Percentiles rank a stretch among this genome's conserved stretches.
Conservation (phyloP, 1,284 basidiomycete species). For the Leccinum discolor region DNA sequence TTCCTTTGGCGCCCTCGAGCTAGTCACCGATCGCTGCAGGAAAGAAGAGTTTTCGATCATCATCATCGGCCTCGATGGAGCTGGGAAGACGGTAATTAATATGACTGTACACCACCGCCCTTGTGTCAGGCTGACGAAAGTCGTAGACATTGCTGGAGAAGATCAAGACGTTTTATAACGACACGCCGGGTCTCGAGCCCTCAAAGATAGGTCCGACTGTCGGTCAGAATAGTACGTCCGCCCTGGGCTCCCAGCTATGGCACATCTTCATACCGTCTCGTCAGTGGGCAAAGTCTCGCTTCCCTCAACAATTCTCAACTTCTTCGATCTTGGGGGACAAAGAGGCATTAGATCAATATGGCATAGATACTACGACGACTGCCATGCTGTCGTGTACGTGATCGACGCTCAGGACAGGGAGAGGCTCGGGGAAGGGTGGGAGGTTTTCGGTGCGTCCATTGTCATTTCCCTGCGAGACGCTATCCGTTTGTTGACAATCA, state of each 20-base stretch:
- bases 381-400: slow-evolving; percentile 91
- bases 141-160: slow-evolving; percentile 84
- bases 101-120: background rate
- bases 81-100: slow-evolving; percentile 90
- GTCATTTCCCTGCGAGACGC: background rate
- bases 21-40: slow-evolving; percentile 35
- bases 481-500: slow-evolving; percentile 17
- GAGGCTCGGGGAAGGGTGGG: slow-evolving; percentile 88
- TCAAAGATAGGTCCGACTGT: slow-evolving; percentile 94
- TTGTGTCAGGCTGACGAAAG: background rate
- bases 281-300: slow-evolving; percentile 89
- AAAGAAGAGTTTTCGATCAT: slow-evolving; percentile 95
- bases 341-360: slow-evolving; percentile 90
- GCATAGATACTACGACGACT: slow-evolving; percentile 92
- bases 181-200: slow-evolving; percentile 79
- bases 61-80: slow-evolving; percentile 87
- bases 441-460: slow-evolving; percentile 80
- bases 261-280: background rate
- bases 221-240: slow-evolving; percentile 85
- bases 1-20: slow-evolving; percentile 11
- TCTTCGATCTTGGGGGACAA: slow-evolving; percentile 95
- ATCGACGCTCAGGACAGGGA: slow-evolving; percentile 89
- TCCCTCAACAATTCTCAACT: slow-evolving; percentile 89
- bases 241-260: background rate
- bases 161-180: slow-evolving; percentile 90